Base-by-base conservation (phyloP, 169 alveolate species). In the Besnoitia besnoiti region DNA sequence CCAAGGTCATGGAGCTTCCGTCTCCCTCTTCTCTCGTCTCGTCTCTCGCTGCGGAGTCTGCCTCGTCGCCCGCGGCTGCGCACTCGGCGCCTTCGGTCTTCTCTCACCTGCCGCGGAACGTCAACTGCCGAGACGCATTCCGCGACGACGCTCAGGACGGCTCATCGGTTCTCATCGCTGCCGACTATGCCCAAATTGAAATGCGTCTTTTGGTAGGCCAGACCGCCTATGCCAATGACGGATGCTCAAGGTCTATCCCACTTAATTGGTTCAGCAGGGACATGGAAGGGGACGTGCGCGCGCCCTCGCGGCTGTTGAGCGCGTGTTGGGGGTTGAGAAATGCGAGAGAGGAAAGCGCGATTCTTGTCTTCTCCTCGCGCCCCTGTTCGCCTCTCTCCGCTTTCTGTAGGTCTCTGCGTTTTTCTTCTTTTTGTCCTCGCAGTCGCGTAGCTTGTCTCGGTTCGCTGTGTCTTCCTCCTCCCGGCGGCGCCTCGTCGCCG, bases 121-220 rank as follows among this genome's bases (percentile, higher is more conserved):
- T 67, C n/a, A 49, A 80, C 8, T 91, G 94, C 91, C 77, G 95
- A n/a, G 85, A 75, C 80, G 95, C 95, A 12, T 92, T 92, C 80
- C 42, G 46, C 21, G 77, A 91, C 37, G 46, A 91, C 7, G 44
- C 5, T 30, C 93, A 42, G 16, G 89, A 47, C n/a, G 82, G 82
- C 42, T 46, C 85, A 33, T 76, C 89, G 19, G 85, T 47, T 16
- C 91, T 89, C n/a, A 46, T 93, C 27, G 55, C 93, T 44, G 95
- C 88, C 2, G 95, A 88, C 90, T 88, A 59, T 51, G 49, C 92
- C 46, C 93, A 89, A 79, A 82, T 93, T 39, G 93, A 93, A 67
- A 88, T 93, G 88, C 24, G 93, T 42, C 90, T 93, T 33, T 47
- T 93, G 76, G 93, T 90, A 49, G 27, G 85, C n/a, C n/a, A n/a